Evolutionary conservation across 2,329 filamentous ascomycete genomes (phyloP).

Genomic region (Graphium sp.): DNA sequence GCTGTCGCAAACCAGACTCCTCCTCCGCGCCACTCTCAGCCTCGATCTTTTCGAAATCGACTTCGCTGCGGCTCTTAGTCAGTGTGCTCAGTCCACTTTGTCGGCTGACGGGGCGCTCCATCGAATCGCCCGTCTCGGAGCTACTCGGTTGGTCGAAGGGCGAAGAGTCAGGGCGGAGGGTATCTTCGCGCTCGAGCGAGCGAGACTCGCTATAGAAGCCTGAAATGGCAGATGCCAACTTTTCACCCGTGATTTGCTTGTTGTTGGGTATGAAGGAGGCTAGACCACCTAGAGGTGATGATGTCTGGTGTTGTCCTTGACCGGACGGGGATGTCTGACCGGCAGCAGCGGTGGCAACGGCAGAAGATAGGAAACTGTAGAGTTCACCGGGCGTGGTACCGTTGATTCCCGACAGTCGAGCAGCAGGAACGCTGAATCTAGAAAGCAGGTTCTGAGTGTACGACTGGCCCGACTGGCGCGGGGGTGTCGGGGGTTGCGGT

Average conservation of each 20-base stretch:
- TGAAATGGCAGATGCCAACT: constrained; percentile 54
- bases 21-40: constrained; percentile 50
- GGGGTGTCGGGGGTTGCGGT: constrained; percentile 17
- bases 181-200: constrained; percentile 29
- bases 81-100: constrained; percentile 36
- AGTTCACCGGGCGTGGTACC: constrained; percentile 43
- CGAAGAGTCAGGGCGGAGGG: constrained; percentile 9
- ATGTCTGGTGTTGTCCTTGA: constrained; percentile 6
- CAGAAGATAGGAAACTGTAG: constrained; percentile 60
- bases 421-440: constrained; percentile 68
- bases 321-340: constrained; percentile 8
- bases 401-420: constrained; percentile 32
- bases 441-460: constrained; percentile 76
- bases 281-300: constrained; percentile 21
- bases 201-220: constrained; percentile 68
- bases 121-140: constrained; percentile 8
- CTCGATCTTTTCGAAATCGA: constrained; percentile 80
- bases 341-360: constrained; percentile 42
- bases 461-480: constrained; percentile 24
- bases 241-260: constrained; percentile 47
- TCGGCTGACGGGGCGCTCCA: constrained; percentile 26
- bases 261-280: constrained; percentile 54
- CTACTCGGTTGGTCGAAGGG: constrained; percentile 2
- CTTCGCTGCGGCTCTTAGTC: constrained; percentile 70
- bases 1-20: constrained; percentile 18